Evolutionary conservation across 2,329 filamentous ascomycete species (phyloP).

Genomic region (Penicillium sp.): DNA sequence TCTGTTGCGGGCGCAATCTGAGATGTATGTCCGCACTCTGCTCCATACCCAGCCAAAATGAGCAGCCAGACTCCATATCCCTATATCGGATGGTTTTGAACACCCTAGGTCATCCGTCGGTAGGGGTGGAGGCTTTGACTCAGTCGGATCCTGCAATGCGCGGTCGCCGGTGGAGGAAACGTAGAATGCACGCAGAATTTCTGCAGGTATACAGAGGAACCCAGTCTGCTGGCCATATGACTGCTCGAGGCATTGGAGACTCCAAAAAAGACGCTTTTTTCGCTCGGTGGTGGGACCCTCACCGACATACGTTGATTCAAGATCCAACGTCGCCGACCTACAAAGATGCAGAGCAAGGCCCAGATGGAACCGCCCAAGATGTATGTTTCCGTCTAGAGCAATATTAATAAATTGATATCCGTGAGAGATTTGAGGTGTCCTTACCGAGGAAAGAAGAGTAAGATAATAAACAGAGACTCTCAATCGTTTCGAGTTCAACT

Average conservation of each 20-base stretch:
- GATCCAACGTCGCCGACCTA: slow-evolving; percentile 53
- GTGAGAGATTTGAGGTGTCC: too few species aligned
- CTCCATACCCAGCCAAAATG: slow-evolving; percentile 57
- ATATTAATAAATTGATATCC: slow-evolving; percentile 1
- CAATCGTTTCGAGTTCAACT: slow-evolving; percentile 52
- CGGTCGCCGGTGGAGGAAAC: slow-evolving; percentile 21
- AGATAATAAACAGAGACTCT: slow-evolving; percentile 53
- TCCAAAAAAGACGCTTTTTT: slow-evolving; percentile 56
- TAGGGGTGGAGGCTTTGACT: slow-evolving; percentile 44
- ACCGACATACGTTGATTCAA: slow-evolving; percentile 41
- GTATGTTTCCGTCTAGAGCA: slow-evolving; percentile 49
- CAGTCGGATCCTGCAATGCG: slow-evolving; percentile 25
- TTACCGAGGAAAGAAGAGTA: slow-evolving; percentile 54
- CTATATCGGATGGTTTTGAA: slow-evolving; percentile 42
- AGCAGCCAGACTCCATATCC: slow-evolving; percentile 54
- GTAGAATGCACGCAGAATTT: slow-evolving; percentile 43
- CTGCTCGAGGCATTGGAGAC: slow-evolving; percentile 53
- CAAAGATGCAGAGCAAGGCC: slow-evolving; percentile 54
- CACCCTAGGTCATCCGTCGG: slow-evolving; percentile 50
- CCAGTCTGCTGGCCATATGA: slow-evolving; percentile 52
- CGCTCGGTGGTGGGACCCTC: slow-evolving; percentile 44
- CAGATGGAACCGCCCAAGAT: slow-evolving; percentile 54
- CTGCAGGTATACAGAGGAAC: slow-evolving; percentile 45
- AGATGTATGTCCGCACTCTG: slow-evolving; percentile 47
- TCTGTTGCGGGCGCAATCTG: slow-evolving; percentile 50